These are phyloP conservation scores for Aphanoascus verrucosus DNA, from an alignment of 2,329 filamentous ascomycete genomes.

Conservation along the genomic window DNA sequence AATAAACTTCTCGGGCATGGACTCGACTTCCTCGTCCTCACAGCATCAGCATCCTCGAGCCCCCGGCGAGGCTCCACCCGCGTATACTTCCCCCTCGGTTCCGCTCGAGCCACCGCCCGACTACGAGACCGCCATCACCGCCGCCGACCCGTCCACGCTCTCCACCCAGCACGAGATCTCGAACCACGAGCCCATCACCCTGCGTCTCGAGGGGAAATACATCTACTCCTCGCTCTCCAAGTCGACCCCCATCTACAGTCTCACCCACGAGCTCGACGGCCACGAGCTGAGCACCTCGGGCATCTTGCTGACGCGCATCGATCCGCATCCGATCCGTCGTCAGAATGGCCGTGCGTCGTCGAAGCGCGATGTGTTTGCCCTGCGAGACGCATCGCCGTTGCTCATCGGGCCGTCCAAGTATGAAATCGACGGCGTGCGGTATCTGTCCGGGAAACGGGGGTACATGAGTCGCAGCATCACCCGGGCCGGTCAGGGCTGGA, in stretches of 20 bases:
- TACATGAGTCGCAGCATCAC: conserved; percentile 13
- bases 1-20: neutral
- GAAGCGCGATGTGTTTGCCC: conserved; percentile 14
- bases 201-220: conserved; percentile 15
- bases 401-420: conserved; percentile 10
- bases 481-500: conserved; percentile 14
- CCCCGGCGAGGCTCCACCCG: neutral
- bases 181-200: conserved; percentile 8
- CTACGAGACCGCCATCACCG: conserved; percentile 12
- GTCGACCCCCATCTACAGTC: conserved; percentile 15
- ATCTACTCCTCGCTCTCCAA: conserved; percentile 12
- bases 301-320: conserved; percentile 15
- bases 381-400: conserved; percentile 10
- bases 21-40: too few species aligned
- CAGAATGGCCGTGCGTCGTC: neutral
- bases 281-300: conserved; percentile 14
- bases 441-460: conserved; percentile 13
- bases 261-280: conserved; percentile 17
- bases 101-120: conserved; percentile 10
- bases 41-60: neutral
- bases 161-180: neutral
- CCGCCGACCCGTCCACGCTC: neutral
- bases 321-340: neutral
- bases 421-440: conserved; percentile 15
- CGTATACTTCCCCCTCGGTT: neutral